Evolutionary conservation across 2,329 filamentous ascomycete genomes (phyloP).

Genomic region (Paraphoma sp.): DNA sequence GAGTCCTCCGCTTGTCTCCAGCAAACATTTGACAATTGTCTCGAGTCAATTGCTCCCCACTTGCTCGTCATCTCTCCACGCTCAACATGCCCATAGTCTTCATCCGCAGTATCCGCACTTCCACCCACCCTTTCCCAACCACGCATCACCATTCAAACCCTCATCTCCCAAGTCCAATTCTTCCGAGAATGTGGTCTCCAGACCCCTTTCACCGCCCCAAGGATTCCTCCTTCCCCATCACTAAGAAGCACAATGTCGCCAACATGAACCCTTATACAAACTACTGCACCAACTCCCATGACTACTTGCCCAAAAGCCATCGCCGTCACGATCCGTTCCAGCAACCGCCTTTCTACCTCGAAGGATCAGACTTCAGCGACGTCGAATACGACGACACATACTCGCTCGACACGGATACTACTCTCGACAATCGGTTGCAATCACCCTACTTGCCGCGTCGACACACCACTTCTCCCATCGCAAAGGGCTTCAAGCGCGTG

Average conservation of each 20-base stretch:
- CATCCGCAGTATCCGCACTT: too few species aligned
- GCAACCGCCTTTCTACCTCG: not conserved
- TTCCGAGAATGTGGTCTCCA: too few species aligned
- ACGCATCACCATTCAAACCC: too few species aligned
- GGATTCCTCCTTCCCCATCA: too few species aligned
- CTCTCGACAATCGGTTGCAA: not conserved
- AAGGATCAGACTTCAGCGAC: slow-evolving; percentile 1
- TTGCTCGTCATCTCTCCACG: not conserved
- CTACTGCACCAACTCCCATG: not conserved
- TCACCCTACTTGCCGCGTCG: not conserved
- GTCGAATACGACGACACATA: not conserved
- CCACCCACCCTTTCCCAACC: too few species aligned
- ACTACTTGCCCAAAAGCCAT: not conserved
- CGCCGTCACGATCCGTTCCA: not conserved
- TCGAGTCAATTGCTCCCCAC: not conserved
- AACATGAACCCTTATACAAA: not conserved
- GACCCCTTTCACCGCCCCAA: too few species aligned
- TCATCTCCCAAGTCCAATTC: too few species aligned
- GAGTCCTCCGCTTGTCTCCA: slow-evolving; percentile 1
- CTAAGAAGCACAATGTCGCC: too few species aligned
- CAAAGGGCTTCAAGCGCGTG: not conserved
- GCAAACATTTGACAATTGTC: not conserved
- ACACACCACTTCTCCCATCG: not conserved
- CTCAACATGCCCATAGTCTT: not conserved
- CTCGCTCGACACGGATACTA: not conserved